Percentiles rank a stretch among this genome's conserved stretches.
Conservation (phyloP, 768 basidiomycete species). For the Phylloporus arenicola region DNA sequence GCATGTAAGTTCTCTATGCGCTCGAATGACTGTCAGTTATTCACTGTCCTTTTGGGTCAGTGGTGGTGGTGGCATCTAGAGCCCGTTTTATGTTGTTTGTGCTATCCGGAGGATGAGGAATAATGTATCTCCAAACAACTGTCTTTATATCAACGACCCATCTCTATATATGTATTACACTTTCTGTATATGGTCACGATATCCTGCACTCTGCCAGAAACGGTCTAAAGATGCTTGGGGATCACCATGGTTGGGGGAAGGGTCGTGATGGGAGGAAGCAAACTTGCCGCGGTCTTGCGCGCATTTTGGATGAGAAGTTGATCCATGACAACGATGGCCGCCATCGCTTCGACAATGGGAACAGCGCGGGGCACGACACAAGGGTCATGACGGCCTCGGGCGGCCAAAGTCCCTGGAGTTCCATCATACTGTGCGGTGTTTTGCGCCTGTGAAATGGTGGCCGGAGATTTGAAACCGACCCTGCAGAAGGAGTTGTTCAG, state of each 20-base stretch:
- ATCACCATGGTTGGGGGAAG: conserved; percentile 90
- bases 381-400: conserved; percentile 92
- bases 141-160: not conserved
- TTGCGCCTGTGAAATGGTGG: conserved; percentile 93
- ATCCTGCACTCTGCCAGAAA: not conserved
- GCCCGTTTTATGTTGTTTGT: conserved; percentile 58
- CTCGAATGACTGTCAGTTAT: not conserved
- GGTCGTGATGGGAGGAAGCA: conserved; percentile 84
- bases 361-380: conserved; percentile 97
- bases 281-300: conserved; percentile 61
- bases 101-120: conserved; percentile 50
- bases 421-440: conserved; percentile 92
- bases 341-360: conserved; percentile 98
- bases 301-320: conserved; percentile 86
- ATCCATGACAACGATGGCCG: conserved; percentile 92
- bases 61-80: conserved; percentile 85
- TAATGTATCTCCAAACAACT: conserved; percentile 6
- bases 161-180: not conserved
- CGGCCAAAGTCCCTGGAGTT: conserved; percentile 78
- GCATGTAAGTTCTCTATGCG: conserved; percentile 44
- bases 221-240: conserved; percentile 30
- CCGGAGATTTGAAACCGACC: conserved; percentile 96
- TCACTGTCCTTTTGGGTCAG: conserved; percentile 32
- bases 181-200: not conserved
- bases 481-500: conserved; percentile 38